Evolutionary conservation across 2,329 filamentous ascomycete genomes (phyloP).

Genomic region (Hypoxylon sp.): DNA sequence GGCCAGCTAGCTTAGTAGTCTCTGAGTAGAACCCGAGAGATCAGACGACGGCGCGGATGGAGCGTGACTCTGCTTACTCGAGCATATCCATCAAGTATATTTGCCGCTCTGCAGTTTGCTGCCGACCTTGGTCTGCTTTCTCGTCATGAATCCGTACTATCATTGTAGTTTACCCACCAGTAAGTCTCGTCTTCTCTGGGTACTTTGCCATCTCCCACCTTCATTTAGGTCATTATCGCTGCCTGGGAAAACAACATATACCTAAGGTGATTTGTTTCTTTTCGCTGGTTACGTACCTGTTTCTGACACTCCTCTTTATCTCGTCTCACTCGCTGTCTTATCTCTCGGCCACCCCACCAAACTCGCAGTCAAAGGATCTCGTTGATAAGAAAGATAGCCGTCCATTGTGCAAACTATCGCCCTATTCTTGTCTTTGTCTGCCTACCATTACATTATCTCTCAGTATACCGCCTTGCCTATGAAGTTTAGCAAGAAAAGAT

Average conservation of each 20-base stretch:
- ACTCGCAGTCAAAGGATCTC: constrained; percentile 8
- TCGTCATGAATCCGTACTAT: constrained; percentile 30
- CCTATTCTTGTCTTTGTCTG: constrained; percentile 21
- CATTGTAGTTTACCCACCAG: constrained; percentile 19
- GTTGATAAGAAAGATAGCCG: constrained; percentile 31
- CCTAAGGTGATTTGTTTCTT: constrained; percentile 18
- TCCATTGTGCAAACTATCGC: constrained; percentile 24
- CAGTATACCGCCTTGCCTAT: constrained; percentile 22
- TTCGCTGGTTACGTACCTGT: constrained; percentile 14
- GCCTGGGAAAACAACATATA: neutral
- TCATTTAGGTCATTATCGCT: constrained; percentile 19
- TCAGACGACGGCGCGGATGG: constrained; percentile 13
- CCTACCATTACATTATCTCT: constrained; percentile 15
- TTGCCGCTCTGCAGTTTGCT: constrained; percentile 23
- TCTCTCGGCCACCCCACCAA: constrained; percentile 13
- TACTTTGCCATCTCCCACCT: constrained; percentile 15
- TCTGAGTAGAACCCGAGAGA: constrained; percentile 30
- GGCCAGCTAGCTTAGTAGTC: constrained; percentile 10
- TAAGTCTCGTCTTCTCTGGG: constrained; percentile 20
- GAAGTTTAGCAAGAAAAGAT: constrained; percentile 19
- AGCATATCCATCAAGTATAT: constrained; percentile 31
- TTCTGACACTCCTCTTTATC: constrained; percentile 24
- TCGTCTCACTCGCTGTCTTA: constrained; percentile 25
- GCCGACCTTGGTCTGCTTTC: constrained; percentile 28
- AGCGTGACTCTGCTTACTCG: constrained; percentile 38